Base-by-base conservation (phyloP, 139 green algal species). In the Tetraselmis chui region DNA sequence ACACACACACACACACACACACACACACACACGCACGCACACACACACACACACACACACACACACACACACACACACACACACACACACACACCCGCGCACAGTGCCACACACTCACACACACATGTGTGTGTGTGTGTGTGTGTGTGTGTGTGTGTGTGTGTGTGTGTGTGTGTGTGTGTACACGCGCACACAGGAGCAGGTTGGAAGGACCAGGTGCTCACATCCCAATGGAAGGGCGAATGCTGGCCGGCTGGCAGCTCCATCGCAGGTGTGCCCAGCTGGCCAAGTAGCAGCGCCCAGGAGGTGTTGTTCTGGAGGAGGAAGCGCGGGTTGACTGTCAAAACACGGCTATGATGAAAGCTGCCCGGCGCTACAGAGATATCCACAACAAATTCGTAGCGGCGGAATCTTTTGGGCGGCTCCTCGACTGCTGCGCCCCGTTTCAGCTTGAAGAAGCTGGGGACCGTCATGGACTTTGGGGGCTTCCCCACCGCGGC, bases 381-480 rank as follows among this genome's bases (percentile, higher is more conserved):
- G 77, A 85, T 84, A 32, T 90, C 76, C 74, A 92, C 77, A 27
- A 81, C 83, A 30, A 92, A 85, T 59, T 92, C 88, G 59, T 86
- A 83, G 0, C 85, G 18, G 45, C 45, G 45, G 5, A 67, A 25
- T 18, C 45, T 5, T 18, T 67, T 67, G 45, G 45, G 45, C 18
- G 45, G 45, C 45, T 67, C 11, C 45, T 67, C 11, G 18, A 18
- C 45, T 67, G 5, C 11, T 25, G 18, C 45, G 45, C 45, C 45
- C 45, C 74, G 23, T n/a, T n/a, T 23, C 30, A 28, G 59, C 67
- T 28, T 59, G 76, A 67, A 18, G 45, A 67, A 67, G 45, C 45
- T 67, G 5, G 45, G 45, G 18, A 67, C 45, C 45, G 45, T 67
- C 11, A 25, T 67, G 45, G 45, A 5, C 11, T 67, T n/a, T n/a